phyloP scores from a whole-genome alignment of 2,329 filamentous ascomycete genomes.

The Trichoderma atrobrunneum region DNA sequence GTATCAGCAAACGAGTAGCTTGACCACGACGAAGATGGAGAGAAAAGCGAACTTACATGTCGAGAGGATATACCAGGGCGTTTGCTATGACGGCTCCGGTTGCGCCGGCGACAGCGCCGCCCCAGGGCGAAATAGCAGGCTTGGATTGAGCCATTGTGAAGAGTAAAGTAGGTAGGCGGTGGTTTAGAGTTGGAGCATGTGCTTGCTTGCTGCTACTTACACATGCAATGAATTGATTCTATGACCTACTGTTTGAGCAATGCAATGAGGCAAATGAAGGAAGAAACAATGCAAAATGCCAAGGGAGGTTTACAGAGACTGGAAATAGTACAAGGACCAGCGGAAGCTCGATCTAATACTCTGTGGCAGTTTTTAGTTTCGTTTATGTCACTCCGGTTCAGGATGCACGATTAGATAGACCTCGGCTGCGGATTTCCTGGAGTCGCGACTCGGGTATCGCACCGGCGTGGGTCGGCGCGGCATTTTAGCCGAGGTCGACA shows the following conservation, averaged over 20 bases:
- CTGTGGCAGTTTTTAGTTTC: not conserved
- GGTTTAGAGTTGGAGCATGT: not conserved
- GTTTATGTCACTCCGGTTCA: constrained; percentile 14
- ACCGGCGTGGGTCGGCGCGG: not conserved
- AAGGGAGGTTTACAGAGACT: not conserved
- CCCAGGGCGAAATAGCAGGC: constrained; percentile 81
- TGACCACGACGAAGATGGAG: not conserved
- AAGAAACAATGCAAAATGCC: not conserved
- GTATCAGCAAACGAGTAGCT: not conserved
- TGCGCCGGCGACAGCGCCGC: constrained; percentile 85
- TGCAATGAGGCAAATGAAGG: not conserved
- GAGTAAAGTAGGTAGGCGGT: not conserved
- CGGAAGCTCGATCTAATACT: not conserved
- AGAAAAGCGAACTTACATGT: constrained; percentile 66
- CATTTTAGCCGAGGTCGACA: constrained; percentile 9
- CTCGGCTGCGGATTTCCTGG: constrained; percentile 5
- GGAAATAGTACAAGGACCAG: not conserved
- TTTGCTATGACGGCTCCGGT: constrained; percentile 93
- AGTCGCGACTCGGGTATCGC: not conserved
- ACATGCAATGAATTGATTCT: not conserved
- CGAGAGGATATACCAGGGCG: constrained; percentile 90
- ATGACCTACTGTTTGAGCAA: not conserved
- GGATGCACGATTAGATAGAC: constrained; percentile 13
- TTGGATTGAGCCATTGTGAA: constrained; percentile 60
- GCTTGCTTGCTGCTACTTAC: not conserved